Evolutionary conservation across 192 early-diverging fungal genomes (phyloP).

Genomic region (Obelidium mucronatum): DNA sequence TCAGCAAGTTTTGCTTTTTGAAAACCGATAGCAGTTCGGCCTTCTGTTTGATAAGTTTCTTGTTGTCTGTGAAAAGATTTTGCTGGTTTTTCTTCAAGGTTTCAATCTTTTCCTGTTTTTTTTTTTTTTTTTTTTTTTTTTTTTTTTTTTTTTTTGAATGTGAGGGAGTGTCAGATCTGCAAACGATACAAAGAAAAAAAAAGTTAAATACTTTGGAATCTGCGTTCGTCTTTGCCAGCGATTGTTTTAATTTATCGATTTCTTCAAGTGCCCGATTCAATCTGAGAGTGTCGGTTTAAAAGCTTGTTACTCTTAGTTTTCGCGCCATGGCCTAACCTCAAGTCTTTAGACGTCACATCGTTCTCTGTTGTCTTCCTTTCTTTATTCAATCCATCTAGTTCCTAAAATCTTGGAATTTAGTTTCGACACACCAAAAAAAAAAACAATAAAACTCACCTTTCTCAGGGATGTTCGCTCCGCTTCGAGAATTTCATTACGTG

Average conservation of each 20-base stretch:
- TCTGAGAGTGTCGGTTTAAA: no score
- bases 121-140: no score
- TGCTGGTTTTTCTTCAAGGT: conserved; percentile 42
- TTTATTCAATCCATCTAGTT: conserved; percentile 41
- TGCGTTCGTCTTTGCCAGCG: conserved; percentile 24
- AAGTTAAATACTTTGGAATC: conserved; percentile 48
- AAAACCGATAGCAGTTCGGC: conserved; percentile 56
- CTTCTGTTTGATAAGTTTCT: conserved; percentile 59
- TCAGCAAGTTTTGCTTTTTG: conserved; percentile 60
- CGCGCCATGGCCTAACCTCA: conserved; percentile 47
- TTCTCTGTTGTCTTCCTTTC: conserved; percentile 38
- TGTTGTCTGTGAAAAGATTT: conserved; percentile 51
- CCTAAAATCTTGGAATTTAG: no score
- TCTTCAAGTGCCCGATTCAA: conserved; percentile 63
- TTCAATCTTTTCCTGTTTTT: conserved; percentile 32
- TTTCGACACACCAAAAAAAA: not conserved
- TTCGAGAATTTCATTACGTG: conserved; percentile 42
- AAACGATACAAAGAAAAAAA: not conserved
- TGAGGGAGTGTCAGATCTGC: no score
- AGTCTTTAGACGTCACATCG: conserved; percentile 54
- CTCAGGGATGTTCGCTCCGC: conserved; percentile 40
- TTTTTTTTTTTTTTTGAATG: no score
- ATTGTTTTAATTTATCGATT: conserved; percentile 49
- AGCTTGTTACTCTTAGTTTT: no score
- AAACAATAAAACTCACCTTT: conserved; percentile 40